Evolutionary conservation across 148 eudicot genomes (phyloP), one percentile per base, ranked within the genome.

Genomic region (Talinum fruticosum): DNA sequence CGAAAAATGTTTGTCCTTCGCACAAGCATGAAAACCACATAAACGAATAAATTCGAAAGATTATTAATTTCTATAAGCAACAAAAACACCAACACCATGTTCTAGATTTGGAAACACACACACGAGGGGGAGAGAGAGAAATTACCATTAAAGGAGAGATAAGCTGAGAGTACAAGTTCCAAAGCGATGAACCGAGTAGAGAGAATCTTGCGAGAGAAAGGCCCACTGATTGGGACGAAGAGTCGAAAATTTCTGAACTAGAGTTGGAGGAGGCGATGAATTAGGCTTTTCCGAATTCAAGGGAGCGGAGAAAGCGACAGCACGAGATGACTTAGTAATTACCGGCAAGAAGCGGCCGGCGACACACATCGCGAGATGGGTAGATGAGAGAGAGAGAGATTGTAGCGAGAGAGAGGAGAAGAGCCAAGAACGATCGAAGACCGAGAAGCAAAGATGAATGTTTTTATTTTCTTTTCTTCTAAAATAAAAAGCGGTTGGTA

Each of bases 1-100:
- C 77, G 83, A 90, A 90, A 80, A 88, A 92, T 92, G 97, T 78
- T 88, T 84, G 85, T 92, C 97, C 78, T 92, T 78, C 97, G 93
- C 81, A 92, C 64, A 51, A 51, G 57, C 57, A 19, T 51, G n/a
- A 19, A 15, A 51, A 15, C n/a, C n/a, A 5, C 2, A 59, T 28
- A 28, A 28, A 28, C 66, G 14, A 3, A 24, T 6, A 1, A 23
- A 24, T 28, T 28, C 32, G 28, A 26, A 62, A 2, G 10, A 0
- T 24, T 8, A 1, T 5, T 3, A 16, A 16, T 51, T 51, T 19
- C 10, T 41, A 5, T 4, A 41, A 51, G n/a, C 57, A 51, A 19
- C n/a, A 23, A 51, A 51, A 51, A 1, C 57, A 1, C 19, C 57
- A 51, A 51, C 23, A 19, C 57, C 47, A 41, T 10, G 47, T 12